Evolutionary conservation across 2,329 filamentous ascomycete genomes (phyloP).

Genomic region (Rhytidhysteron rufulum): DNA sequence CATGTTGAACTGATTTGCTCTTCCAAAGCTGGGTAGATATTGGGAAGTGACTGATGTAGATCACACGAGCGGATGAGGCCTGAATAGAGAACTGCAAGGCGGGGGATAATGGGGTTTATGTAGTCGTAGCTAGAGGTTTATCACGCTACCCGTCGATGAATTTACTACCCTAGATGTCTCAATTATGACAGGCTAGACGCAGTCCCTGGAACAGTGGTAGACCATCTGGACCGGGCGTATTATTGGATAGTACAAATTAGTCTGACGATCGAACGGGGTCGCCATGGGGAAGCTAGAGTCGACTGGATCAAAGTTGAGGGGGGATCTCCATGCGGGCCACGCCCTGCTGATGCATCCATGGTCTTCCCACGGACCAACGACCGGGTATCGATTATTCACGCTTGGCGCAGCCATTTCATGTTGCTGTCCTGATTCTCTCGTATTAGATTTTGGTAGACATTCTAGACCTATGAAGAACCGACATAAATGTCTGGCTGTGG

Average conservation of each 20-base stretch:
- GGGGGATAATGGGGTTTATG: constrained; percentile 1
- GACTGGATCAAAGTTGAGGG: constrained; percentile 3
- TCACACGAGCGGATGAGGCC: too few relatives aligned
- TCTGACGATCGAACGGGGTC: constrained; percentile 3
- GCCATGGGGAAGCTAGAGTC: constrained; percentile 6
- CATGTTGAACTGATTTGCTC: constrained; percentile 23
- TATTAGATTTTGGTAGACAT: too few relatives aligned
- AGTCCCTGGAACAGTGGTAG: constrained; percentile 8
- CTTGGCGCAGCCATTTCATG: too few relatives aligned
- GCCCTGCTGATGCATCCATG: too few relatives aligned
- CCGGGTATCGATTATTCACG: too few relatives aligned
- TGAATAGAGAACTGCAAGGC: too few relatives aligned
- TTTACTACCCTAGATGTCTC: not conserved
- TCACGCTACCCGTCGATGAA: not conserved
- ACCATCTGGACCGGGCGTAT: constrained; percentile 1
- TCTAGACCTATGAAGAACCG: too few relatives aligned
- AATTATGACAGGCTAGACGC: constrained; percentile 17
- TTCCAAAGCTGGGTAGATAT: too few relatives aligned
- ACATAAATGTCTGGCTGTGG: too few relatives aligned
- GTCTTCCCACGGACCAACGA: too few relatives aligned
- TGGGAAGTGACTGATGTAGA: too few relatives aligned
- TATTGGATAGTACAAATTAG: constrained; percentile 12
- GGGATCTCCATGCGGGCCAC: not conserved
- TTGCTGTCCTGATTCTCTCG: too few relatives aligned
- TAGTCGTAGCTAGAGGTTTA: not conserved